A percentile compares a stretch with the other conserved stretches of the same genome.
Conservation (phyloP, 1,284 basidiomycete species). For the Abortiporus biennis region DNA sequence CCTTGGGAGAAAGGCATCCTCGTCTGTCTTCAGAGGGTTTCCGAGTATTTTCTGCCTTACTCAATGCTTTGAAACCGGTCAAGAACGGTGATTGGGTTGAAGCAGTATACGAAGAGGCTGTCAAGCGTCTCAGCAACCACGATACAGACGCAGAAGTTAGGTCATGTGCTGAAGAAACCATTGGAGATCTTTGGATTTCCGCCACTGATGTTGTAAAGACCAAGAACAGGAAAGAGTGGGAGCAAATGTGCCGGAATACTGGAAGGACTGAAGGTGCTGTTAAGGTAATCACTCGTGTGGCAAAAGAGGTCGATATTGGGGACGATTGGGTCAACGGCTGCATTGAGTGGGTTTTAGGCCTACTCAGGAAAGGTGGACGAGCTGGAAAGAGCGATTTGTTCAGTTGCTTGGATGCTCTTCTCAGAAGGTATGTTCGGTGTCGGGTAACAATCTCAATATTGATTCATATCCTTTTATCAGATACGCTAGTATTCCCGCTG, state of each 20-base stretch:
- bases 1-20: slow-evolving; percentile 69
- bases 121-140: slow-evolving; percentile 65
- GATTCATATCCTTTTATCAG: slow-evolving; percentile 39
- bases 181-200: slow-evolving; percentile 84
- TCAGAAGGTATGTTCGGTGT: slow-evolving; percentile 47
- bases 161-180: slow-evolving; percentile 73
- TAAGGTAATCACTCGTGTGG: slow-evolving; percentile 67
- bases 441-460: too few relatives aligned
- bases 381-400: slow-evolving; percentile 80
- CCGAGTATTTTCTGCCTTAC: slow-evolving; percentile 66
- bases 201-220: slow-evolving; percentile 67
- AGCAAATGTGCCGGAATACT: slow-evolving; percentile 72
- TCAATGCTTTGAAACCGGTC: slow-evolving; percentile 58
- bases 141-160: slow-evolving; percentile 93
- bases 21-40: slow-evolving; percentile 81
- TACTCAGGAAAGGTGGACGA: slow-evolving; percentile 79
- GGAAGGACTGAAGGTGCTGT: slow-evolving; percentile 71
- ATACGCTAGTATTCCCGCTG: slow-evolving; percentile 55
- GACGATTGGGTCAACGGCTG: slow-evolving; percentile 79
- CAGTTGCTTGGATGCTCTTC: slow-evolving; percentile 67
- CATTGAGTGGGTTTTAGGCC: slow-evolving; percentile 70
- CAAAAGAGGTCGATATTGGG: slow-evolving; percentile 56
- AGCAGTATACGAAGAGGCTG: slow-evolving; percentile 69
- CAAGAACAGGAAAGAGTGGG: slow-evolving; percentile 71
- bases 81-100: slow-evolving; percentile 59